These are phyloP conservation scores for Penicillium herquei DNA, from an alignment of 495 filamentous ascomycete species.

Conservation along the genomic window DNA sequence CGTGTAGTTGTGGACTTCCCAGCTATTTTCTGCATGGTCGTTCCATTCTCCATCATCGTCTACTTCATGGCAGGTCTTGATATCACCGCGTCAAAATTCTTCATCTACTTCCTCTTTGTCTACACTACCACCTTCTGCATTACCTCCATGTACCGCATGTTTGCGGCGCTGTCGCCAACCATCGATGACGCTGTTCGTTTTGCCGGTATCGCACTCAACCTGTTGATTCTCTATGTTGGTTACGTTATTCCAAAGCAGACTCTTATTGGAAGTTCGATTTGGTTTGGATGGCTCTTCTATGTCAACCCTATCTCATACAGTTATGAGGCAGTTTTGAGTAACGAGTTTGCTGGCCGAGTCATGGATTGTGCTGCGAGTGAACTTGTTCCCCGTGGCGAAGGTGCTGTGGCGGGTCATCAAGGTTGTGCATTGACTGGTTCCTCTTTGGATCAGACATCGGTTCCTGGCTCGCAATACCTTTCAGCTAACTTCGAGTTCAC, in stretches of 20 bases:
- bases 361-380: conserved; percentile 60
- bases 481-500: conserved; percentile 55
- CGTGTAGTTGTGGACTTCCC: conserved; percentile 70
- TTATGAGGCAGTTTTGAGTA: conserved; percentile 68
- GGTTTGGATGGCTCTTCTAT: conserved; percentile 78
- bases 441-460: conserved; percentile 34
- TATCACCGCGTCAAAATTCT: conserved; percentile 66
- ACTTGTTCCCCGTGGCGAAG: conserved; percentile 56
- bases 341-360: conserved; percentile 60
- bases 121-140: conserved; percentile 66
- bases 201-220: conserved; percentile 64
- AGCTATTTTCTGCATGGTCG: conserved; percentile 59
- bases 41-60: conserved; percentile 62
- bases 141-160: conserved; percentile 73
- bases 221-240: conserved; percentile 73
- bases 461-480: conserved; percentile 63
- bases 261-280: conserved; percentile 63
- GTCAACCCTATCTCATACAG: conserved; percentile 75
- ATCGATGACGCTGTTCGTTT: conserved; percentile 75
- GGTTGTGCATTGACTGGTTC: conserved; percentile 63
- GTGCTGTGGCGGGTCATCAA: conserved; percentile 50
- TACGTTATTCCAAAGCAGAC: conserved; percentile 70
- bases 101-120: conserved; percentile 70
- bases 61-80: conserved; percentile 70
- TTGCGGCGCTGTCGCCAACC: conserved; percentile 66